Evolutionary conservation across 352 stramenopile genomes (phyloP).

Genomic region (Phytophthora boehmeriae): DNA sequence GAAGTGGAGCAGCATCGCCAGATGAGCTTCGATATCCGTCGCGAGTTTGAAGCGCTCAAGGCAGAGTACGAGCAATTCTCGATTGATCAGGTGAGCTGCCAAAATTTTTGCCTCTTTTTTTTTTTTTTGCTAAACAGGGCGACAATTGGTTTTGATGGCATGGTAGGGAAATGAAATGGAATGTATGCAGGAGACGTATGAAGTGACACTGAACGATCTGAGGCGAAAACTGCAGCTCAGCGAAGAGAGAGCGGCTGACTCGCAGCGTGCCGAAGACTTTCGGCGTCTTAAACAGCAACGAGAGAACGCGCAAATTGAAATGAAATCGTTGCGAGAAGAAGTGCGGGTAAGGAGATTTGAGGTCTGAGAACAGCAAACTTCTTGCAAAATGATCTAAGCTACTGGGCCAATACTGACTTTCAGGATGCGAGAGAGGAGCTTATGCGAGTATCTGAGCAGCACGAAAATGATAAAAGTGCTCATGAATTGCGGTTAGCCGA

Average conservation of each 20-base stretch:
- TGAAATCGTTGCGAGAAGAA: conserved; percentile 67
- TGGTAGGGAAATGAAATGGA: conserved; percentile 73
- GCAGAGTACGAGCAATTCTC: conserved; percentile 87
- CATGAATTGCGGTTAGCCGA: conserved; percentile 57
- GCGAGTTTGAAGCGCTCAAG: conserved; percentile 83
- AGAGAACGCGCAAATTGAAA: conserved; percentile 57
- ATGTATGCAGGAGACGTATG: conserved; percentile 70
- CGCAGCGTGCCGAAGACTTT: conserved; percentile 45
- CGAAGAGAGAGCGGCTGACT: conserved; percentile 46
- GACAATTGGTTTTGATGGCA: neutral
- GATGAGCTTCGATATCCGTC: conserved; percentile 64
- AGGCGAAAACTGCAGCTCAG: conserved; percentile 52
- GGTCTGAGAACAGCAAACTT: no score
- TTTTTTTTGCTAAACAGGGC: neutral
- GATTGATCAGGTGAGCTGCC: conserved; percentile 57
- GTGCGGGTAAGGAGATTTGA: conserved; percentile 41
- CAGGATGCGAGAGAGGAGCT: conserved; percentile 65
- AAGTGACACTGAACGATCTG: conserved; percentile 61
- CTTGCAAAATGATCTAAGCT: no score
- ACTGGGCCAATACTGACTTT: neutral
- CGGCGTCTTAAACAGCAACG: conserved; percentile 62
- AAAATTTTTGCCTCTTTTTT: neutral
- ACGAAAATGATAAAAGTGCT: conserved; percentile 45
- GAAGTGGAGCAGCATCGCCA: conserved; percentile 80
- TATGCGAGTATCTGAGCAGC: conserved; percentile 35